A percentile compares a stretch with the other conserved stretches of the same genome.
These are phyloP conservation scores for Oidium heveae DNA, from an alignment of 2,329 filamentous ascomycete genomes.

Conservation along the genomic window DNA sequence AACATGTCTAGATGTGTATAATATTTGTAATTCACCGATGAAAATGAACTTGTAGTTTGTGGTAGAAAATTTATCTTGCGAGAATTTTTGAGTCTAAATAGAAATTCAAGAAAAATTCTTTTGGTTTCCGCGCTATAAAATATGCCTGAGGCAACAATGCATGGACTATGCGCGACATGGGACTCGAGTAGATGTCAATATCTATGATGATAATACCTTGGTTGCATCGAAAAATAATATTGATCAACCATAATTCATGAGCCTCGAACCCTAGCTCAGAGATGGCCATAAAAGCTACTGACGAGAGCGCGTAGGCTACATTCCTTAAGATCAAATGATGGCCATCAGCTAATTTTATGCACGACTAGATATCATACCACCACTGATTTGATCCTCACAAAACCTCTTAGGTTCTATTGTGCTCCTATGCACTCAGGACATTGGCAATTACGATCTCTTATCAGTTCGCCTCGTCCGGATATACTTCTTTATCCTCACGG, in stretches of 20 bases:
- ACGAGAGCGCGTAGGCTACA: conserved; percentile 24
- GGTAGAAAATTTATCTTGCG: no score
- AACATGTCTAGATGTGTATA: no score
- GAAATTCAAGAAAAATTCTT: neutral
- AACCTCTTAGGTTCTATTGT: conserved; percentile 39
- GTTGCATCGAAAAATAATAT: neutral
- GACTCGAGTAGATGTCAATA: no score
- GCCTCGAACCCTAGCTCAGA: conserved; percentile 10
- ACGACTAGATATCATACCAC: conserved; percentile 23
- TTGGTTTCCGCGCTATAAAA: neutral
- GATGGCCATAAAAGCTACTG: conserved; percentile 25
- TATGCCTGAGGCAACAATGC: neutral
- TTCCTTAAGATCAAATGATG: no score
- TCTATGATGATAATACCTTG: neutral
- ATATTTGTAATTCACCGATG: no score
- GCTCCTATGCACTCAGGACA: conserved; percentile 38
- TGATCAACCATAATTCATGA: conserved; percentile 5
- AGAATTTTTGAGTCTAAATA: no score
- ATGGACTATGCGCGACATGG: no score
- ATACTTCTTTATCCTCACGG: conserved; percentile 68
- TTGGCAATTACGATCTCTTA: conserved; percentile 73
- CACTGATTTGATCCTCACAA: conserved; percentile 34
- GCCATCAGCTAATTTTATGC: no score
- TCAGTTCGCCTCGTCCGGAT: conserved; percentile 55
- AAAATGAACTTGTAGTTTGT: no score